These are phyloP conservation scores for Xylariaceae sp. DNA, from an alignment of 2,329 filamentous ascomycete species.

Conservation along the genomic window DNA sequence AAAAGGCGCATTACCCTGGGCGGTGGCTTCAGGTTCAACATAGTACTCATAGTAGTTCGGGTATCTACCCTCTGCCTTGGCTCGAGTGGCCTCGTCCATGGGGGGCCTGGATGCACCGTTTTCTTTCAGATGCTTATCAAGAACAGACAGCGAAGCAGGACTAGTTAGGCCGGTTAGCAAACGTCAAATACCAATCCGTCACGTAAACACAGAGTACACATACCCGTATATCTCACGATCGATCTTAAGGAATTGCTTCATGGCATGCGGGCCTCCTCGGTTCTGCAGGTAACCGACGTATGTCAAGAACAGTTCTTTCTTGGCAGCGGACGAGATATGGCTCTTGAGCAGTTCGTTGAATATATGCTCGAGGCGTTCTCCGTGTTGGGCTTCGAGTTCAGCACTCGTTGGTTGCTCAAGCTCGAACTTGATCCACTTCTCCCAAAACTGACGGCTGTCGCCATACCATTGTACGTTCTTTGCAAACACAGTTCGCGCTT, in stretches of 20 bases:
- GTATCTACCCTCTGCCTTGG: conserved; percentile 47
- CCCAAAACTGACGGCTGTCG: conserved; percentile 85
- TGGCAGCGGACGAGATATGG: conserved; percentile 57
- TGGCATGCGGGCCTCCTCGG: conserved; percentile 72
- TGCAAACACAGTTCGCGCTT: conserved; percentile 76
- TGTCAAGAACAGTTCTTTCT: conserved; percentile 68
- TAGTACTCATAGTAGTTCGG: conserved; percentile 50
- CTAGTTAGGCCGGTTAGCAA: conserved; percentile 29
- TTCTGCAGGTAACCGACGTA: conserved; percentile 85
- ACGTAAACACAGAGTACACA: conserved; percentile 28
- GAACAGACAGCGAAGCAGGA: conserved; percentile 41
- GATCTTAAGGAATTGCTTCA: conserved; percentile 77
- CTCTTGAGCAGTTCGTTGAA: conserved; percentile 73
- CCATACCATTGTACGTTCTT: conserved; percentile 79
- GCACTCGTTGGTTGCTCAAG: conserved; percentile 69
- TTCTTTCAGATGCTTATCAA: conserved; percentile 40
- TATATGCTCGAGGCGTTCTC: conserved; percentile 72
- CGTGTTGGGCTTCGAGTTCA: conserved; percentile 58
- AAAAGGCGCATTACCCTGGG: conserved; percentile 48
- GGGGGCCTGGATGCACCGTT: conserved; percentile 39
- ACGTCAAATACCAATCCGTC: conserved; percentile 4
- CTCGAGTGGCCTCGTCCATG: conserved; percentile 46
- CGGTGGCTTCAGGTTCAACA: conserved; percentile 40
- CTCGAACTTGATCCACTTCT: conserved; percentile 83
- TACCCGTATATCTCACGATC: conserved; percentile 86